phyloP scores from a whole-genome alignment of 129 eudicot species.

The Saussurea involucrata region DNA sequence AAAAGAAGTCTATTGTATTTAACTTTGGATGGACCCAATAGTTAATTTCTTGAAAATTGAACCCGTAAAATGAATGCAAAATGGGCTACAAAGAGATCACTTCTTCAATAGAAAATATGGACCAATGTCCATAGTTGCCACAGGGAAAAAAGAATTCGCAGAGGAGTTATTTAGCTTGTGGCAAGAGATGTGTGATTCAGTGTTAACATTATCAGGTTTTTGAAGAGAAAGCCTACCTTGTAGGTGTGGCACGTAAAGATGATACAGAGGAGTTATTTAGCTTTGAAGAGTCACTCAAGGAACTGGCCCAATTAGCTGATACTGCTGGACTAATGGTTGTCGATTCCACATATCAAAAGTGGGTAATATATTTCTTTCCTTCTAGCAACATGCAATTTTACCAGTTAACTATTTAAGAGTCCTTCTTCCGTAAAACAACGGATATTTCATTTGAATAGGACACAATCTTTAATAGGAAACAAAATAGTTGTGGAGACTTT shows the following conservation, averaged over 20 bases:
- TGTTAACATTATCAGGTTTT: conserved; percentile 48
- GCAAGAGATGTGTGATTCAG: neutral
- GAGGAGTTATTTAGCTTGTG: too few species aligned
- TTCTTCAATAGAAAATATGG: neutral
- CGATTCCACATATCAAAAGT: conserved; percentile 94
- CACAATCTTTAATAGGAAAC: neutral
- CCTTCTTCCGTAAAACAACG: neutral
- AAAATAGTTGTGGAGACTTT: neutral
- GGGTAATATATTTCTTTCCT: conserved; percentile 21
- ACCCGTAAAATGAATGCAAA: neutral
- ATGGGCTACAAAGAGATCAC: neutral
- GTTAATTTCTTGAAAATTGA: neutral
- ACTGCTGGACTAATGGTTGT: conserved; percentile 91
- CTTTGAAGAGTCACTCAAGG: conserved; percentile 87
- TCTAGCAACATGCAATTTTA: neutral
- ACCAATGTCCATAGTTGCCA: neutral
- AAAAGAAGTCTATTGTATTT: neutral
- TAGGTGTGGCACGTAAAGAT: conserved; percentile 84
- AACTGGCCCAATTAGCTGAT: conserved; percentile 90
- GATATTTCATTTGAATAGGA: neutral
- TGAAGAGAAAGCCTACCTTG: conserved; percentile 93
- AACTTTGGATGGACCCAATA: neutral
- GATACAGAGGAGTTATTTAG: conserved; percentile 50
- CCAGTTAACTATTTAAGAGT: neutral
- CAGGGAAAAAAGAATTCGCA: neutral